Evolutionary conservation across 2,329 filamentous ascomycete genomes (phyloP).

Genomic region (Phyllachora maydis): DNA sequence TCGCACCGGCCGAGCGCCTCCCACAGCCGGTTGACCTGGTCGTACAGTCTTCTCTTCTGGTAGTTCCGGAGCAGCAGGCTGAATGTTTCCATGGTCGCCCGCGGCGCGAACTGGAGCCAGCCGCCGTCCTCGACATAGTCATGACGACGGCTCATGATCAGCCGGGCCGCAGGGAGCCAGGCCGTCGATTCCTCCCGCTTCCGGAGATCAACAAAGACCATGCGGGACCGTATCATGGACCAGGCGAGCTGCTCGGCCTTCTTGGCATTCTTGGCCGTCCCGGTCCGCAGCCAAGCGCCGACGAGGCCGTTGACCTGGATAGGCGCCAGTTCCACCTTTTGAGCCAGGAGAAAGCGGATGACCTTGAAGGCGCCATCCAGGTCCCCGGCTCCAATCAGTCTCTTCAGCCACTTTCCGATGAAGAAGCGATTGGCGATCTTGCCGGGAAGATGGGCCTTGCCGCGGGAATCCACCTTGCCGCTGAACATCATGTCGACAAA

Average conservation of each 20-base stretch:
- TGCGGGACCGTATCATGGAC: conserved; percentile 53
- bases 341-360: conserved; percentile 53
- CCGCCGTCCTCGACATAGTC: too few species aligned
- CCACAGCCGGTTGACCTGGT: conserved; percentile 37
- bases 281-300: conserved; percentile 53
- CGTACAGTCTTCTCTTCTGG: conserved; percentile 35
- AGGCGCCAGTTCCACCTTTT: conserved; percentile 44
- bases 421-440: conserved; percentile 54
- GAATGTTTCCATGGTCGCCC: conserved; percentile 60
- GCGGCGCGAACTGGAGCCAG: conserved; percentile 20
- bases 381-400: conserved; percentile 53
- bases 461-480: conserved; percentile 25
- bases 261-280: conserved; percentile 27
- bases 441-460: conserved; percentile 19
- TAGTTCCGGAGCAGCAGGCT: conserved; percentile 56
- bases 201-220: conserved; percentile 37
- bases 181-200: conserved; percentile 11
- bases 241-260: conserved; percentile 51
- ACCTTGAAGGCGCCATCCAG: conserved; percentile 52
- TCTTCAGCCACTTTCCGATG: conserved; percentile 75
- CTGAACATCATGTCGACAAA: conserved; percentile 83
- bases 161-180: too few species aligned
- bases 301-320: conserved; percentile 70
- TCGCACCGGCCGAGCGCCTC: conserved; percentile 39
- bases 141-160: conserved; percentile 1